Evolutionary conservation across 2,329 filamentous ascomycete genomes (phyloP).

Genomic region (Penicillium sp.): DNA sequence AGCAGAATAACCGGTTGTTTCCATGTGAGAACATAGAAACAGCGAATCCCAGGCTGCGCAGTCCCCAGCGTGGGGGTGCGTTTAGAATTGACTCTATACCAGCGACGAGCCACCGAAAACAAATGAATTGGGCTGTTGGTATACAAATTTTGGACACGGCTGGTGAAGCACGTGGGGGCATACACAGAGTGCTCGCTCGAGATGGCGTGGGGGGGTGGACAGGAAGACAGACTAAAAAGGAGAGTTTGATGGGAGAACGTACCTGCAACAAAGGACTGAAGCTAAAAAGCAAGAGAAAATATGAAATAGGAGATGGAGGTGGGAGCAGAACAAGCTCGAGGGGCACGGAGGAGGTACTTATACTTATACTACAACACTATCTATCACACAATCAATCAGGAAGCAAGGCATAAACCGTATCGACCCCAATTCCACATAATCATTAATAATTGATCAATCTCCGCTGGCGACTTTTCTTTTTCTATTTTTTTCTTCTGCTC

Average conservation of each 20-base stretch:
- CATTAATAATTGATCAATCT: neutral
- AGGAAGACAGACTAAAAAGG: neutral
- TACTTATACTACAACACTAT: neutral
- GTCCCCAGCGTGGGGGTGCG: neutral
- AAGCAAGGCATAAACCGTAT: neutral
- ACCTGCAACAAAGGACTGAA: neutral
- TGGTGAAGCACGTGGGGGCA: neutral
- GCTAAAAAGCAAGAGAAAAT: neutral
- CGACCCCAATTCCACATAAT: neutral
- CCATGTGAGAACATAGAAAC: too few relatives aligned
- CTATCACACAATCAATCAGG: neutral
- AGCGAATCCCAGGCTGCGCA: neutral
- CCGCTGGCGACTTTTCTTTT: neutral
- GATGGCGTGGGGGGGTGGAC: neutral
- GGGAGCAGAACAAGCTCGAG: neutral
- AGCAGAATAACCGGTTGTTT: neutral
- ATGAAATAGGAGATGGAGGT: neutral
- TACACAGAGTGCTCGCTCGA: too few relatives aligned
- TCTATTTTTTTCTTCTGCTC: conserved; percentile 24
- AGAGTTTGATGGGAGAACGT: neutral
- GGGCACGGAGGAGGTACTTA: neutral
- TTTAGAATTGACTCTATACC: neutral
- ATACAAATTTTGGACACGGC: neutral
- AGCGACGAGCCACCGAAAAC: too few relatives aligned
- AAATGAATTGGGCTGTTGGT: neutral